These are phyloP conservation scores for Nevesoporus exiguus DNA, from an alignment of 768 basidiomycete genomes.

Conservation along the genomic window DNA sequence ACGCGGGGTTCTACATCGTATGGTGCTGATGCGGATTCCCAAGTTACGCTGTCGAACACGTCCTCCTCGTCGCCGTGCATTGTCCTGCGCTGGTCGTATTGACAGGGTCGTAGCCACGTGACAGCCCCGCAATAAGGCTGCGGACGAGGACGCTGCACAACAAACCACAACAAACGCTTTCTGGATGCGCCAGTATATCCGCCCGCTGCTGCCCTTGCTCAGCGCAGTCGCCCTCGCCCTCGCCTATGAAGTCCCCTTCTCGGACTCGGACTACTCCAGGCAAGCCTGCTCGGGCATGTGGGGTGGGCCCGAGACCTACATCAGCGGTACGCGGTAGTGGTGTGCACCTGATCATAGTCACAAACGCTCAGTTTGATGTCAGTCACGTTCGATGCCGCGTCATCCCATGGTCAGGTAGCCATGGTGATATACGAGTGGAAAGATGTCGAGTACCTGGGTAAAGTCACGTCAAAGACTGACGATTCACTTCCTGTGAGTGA, in stretches of 20 bases:
- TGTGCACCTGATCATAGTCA: conserved; percentile 6
- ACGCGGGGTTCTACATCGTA: conserved; percentile 44
- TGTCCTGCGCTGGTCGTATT: conserved; percentile 10
- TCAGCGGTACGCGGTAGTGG: conserved; percentile 60
- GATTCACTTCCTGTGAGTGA: conserved; percentile 63
- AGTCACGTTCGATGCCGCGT: conserved; percentile 70
- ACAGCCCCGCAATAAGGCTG: conserved; percentile 10
- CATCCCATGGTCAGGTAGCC: conserved; percentile 83
- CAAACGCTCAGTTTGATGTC: conserved; percentile 20
- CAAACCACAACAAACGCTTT: conserved; percentile 28
- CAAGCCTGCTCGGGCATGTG: conserved; percentile 98
- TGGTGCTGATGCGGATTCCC: conserved; percentile 72
- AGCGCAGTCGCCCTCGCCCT: conserved; percentile 34
- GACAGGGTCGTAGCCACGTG: conserved; percentile 21
- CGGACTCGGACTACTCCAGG: conserved; percentile 76
- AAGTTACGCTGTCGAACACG: conserved; percentile 88
- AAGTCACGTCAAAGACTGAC: conserved; percentile 50
- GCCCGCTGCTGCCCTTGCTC: conserved; percentile 23
- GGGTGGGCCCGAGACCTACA: conserved; percentile 71
- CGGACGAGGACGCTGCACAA: conserved; percentile 13
- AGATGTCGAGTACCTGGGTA: conserved; percentile 83
- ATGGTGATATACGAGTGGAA: conserved; percentile 96
- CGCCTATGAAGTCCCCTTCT: conserved; percentile 63
- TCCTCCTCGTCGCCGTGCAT: conserved; percentile 89
- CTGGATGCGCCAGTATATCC: conserved; percentile 26